Evolutionary conservation across 2,329 filamentous ascomycete genomes (phyloP).

Genomic region (Tolypocladium nubicola): DNA sequence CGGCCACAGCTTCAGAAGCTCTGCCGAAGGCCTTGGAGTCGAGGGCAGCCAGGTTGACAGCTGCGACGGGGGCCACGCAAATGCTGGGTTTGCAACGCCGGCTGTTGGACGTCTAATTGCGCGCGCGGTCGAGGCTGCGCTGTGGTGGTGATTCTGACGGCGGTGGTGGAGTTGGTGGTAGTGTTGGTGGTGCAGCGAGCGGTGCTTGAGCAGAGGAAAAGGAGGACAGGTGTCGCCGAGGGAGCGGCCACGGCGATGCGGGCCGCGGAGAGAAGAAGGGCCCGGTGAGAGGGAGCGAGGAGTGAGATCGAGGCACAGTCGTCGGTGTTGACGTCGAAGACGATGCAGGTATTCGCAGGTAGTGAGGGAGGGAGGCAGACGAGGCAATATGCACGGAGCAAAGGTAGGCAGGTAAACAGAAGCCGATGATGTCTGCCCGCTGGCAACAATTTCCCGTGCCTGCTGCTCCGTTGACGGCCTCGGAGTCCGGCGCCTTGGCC

Average conservation of each 20-base stretch:
- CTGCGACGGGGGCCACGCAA: slow-evolving; percentile 1
- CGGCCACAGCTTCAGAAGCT: slow-evolving; percentile 56
- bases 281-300: neutral
- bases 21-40: slow-evolving; percentile 50
- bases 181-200: neutral
- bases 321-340: neutral
- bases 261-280: neutral
- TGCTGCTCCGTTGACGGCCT: slow-evolving; percentile 26
- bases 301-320: neutral
- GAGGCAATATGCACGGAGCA: neutral
- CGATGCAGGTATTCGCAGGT: neutral
- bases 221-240: neutral
- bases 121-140: neutral
- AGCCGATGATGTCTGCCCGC: slow-evolving; percentile 10
- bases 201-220: neutral
- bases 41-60: slow-evolving; percentile 50
- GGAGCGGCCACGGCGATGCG: neutral
- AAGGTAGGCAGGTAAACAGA: neutral
- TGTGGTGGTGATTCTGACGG: neutral
- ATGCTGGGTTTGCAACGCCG: neutral
- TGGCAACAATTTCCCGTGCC: slow-evolving; percentile 18
- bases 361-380: neutral
- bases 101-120: neutral
- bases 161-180: neutral
- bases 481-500: slow-evolving; percentile 17